Evolutionary conservation across 176 grass and related monocot species (phyloP).

Genomic region (Oryza coarctata): DNA sequence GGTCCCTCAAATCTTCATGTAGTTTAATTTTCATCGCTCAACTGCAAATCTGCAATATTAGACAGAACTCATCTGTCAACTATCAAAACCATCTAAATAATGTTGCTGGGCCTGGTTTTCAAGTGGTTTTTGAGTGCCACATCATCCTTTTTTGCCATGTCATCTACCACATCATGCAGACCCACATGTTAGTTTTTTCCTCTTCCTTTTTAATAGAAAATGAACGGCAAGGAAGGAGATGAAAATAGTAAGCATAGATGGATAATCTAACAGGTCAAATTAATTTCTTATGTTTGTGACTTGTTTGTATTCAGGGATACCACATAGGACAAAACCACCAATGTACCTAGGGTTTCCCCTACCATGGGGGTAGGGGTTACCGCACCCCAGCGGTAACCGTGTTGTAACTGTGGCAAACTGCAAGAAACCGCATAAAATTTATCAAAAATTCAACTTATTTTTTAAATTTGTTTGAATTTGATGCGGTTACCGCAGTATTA

Average conservation of each 20-base stretch:
- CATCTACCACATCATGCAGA: background rate
- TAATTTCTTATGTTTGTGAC: background rate
- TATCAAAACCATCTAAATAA: background rate
- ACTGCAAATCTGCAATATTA: too few species aligned
- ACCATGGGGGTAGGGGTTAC: too few species aligned
- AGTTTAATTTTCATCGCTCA: too few species aligned
- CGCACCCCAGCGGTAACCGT: too few species aligned
- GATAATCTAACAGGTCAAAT: background rate
- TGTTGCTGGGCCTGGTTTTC: background rate
- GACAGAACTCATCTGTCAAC: background rate
- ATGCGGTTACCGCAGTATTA: too few species aligned
- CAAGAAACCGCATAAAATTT: too few species aligned
- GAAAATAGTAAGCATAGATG: background rate
- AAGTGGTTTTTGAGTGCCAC: background rate
- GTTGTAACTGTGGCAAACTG: too few species aligned
- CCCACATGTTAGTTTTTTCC: background rate
- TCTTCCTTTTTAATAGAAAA: background rate
- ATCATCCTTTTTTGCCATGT: background rate
- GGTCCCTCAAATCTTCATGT: background rate
- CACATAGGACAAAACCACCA: background rate
- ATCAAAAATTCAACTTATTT: too few species aligned
- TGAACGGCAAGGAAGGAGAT: background rate
- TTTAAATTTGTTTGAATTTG: too few species aligned
- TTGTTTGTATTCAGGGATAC: background rate
- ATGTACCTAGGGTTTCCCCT: background rate